Conservation (phyloP, 2,329 filamentous ascomycete genomes). For the Ophiocordyceps camponoti-rufipedis region DNA sequence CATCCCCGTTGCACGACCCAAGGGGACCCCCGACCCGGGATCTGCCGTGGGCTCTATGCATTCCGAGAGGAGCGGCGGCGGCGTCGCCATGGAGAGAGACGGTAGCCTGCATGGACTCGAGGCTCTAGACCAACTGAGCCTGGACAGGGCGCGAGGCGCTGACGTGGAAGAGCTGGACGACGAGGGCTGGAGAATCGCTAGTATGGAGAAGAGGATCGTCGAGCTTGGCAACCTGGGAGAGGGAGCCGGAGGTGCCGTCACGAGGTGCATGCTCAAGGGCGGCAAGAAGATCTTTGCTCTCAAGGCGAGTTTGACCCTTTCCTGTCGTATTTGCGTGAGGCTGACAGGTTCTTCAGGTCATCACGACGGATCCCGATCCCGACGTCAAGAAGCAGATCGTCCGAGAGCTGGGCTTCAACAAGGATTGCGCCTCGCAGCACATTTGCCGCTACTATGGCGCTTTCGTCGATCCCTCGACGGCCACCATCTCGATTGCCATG, state of each 20-base stretch:
- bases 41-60: slow-evolving; percentile 77
- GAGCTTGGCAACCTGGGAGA: slow-evolving; percentile 85
- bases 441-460: slow-evolving; percentile 97
- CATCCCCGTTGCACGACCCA: slow-evolving; percentile 44
- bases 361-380: slow-evolving; percentile 93
- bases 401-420: slow-evolving; percentile 92
- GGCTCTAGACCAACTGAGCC: slow-evolving; percentile 59
- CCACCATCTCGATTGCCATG: slow-evolving; percentile 97
- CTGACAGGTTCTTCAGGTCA: slow-evolving; percentile 42
- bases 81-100: slow-evolving; percentile 63
- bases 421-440: slow-evolving; percentile 85
- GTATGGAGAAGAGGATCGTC: slow-evolving; percentile 69
- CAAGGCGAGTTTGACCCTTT: slow-evolving; percentile 42
- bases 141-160: slow-evolving; percentile 65
- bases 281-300: slow-evolving; percentile 91
- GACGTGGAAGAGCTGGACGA: slow-evolving; percentile 94
- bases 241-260: slow-evolving; percentile 90
- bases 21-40: slow-evolving; percentile 64
- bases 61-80: slow-evolving; percentile 62
- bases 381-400: slow-evolving; percentile 98
- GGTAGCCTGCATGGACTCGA: slow-evolving; percentile 61
- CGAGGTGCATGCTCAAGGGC: slow-evolving; percentile 70
- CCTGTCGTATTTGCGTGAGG: not conserved
- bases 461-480: slow-evolving; percentile 88
- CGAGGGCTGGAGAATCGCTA: slow-evolving; percentile 86